Evolutionary conservation across 2,329 filamentous ascomycete genomes (phyloP).

Genomic region (Talaromyces atroroseus): DNA sequence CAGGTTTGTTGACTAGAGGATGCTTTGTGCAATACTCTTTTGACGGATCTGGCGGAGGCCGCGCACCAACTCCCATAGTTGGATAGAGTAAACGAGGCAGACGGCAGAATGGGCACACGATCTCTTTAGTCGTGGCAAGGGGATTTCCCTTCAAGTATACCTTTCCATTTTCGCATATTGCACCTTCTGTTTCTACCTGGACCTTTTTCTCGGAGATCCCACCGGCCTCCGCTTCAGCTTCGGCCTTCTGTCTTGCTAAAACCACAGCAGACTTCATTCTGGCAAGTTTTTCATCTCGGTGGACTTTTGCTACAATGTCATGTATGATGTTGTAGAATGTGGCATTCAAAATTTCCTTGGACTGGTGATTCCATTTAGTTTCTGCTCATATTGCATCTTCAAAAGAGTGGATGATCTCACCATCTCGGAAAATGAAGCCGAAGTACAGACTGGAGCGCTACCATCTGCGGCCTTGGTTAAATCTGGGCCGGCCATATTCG

Average conservation of each 20-base stretch:
- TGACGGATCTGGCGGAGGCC: conserved; percentile 44
- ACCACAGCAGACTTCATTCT: conserved; percentile 51
- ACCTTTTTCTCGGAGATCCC: conserved; percentile 28
- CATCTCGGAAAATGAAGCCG: conserved; percentile 37
- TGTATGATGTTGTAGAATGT: conserved; percentile 56
- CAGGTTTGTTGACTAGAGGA: conserved; percentile 52
- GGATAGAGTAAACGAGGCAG: conserved; percentile 56
- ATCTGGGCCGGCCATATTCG: conserved; percentile 21
- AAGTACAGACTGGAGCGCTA: conserved; percentile 25
- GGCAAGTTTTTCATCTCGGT: conserved; percentile 56
- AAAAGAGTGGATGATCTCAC: conserved; percentile 22
- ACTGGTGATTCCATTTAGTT: conserved; percentile 20
- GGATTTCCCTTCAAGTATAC: conserved; percentile 54
- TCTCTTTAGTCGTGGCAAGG: conserved; percentile 54
- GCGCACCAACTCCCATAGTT: conserved; percentile 46
- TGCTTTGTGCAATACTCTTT: conserved; percentile 56
- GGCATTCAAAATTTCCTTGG: conserved; percentile 50
- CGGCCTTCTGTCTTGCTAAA: conserved; percentile 39
- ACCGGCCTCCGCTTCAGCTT: conserved; percentile 35
- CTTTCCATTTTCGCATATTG: conserved; percentile 49
- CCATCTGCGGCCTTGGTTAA: conserved; percentile 26
- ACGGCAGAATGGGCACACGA: conserved; percentile 56
- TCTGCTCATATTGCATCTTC: conserved; percentile 15
- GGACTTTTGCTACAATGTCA: conserved; percentile 53
- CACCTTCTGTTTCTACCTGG: conserved; percentile 46